phyloP scores from a whole-genome alignment of 2,329 filamentous ascomycete species.

The Myriosclerotinia duriaeana region DNA sequence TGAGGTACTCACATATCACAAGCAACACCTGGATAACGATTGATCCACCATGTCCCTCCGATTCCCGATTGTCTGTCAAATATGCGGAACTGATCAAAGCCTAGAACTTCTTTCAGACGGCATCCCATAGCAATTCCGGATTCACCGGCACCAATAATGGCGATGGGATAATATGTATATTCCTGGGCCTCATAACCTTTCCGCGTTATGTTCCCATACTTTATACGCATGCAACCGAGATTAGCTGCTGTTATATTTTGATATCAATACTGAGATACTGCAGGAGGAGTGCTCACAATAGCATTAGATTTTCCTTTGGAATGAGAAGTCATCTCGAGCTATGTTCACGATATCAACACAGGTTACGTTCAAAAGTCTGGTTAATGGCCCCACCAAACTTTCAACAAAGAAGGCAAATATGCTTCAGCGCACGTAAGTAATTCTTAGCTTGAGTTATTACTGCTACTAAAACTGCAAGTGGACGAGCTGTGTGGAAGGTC shows the following conservation, averaged over 20 bases:
- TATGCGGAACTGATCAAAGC: constrained; percentile 57
- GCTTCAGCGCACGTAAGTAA: neutral
- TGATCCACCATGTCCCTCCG: constrained; percentile 56
- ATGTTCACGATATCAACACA: neutral
- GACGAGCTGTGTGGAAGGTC: neutral
- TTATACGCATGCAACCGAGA: neutral
- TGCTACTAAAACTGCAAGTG: neutral
- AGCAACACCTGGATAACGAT: constrained; percentile 55
- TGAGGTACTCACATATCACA: constrained; percentile 49
- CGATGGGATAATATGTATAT: constrained; percentile 44
- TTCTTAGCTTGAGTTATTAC: neutral
- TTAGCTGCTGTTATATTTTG: neutral
- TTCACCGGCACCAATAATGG: constrained; percentile 58
- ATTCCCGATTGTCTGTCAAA: constrained; percentile 57
- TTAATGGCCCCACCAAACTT: neutral
- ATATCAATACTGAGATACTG: neutral
- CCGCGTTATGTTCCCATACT: constrained; percentile 42
- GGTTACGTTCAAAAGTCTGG: neutral
- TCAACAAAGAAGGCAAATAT: neutral
- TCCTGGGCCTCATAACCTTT: constrained; percentile 44
- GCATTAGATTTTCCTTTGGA: neutral
- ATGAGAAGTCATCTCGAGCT: neutral
- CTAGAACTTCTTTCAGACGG: constrained; percentile 52
- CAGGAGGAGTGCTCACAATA: neutral
- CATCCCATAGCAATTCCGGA: constrained; percentile 61